These are phyloP conservation scores for Peribolospora baueri DNA, from an alignment of 768 basidiomycete species.

Conservation along the genomic window DNA sequence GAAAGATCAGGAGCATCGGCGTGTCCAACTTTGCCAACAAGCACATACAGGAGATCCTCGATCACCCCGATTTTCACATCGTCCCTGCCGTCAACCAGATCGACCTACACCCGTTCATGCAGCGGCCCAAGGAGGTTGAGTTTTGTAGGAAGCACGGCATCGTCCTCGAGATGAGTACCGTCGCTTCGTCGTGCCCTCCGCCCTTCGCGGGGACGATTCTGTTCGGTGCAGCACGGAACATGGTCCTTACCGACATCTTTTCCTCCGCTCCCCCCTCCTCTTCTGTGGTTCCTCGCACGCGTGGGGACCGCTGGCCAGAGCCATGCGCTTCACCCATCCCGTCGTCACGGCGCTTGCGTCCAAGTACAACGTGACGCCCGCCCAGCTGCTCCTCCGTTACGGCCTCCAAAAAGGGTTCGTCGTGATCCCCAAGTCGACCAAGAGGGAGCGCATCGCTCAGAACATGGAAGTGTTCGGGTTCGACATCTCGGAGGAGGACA, in stretches of 20 bases:
- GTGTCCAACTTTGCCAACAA: conserved; percentile 59
- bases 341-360: conserved; percentile 26
- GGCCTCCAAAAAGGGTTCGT: conserved; percentile 40
- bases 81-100: conserved; percentile 34
- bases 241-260: conserved; percentile 1
- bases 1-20: conserved; percentile 55
- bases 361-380: conserved; percentile 28
- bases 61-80: conserved; percentile 36
- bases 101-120: conserved; percentile 45
- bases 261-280: background rate
- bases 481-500: conserved; percentile 22
- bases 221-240: conserved; percentile 1
- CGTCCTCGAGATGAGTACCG: conserved; percentile 31
- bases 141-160: conserved; percentile 36
- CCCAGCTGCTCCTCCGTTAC: conserved; percentile 64
- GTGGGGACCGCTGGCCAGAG: conserved; percentile 48
- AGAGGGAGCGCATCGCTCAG: conserved; percentile 21
- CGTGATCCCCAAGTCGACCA: conserved; percentile 27
- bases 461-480: conserved; percentile 28
- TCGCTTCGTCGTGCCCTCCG: background rate
- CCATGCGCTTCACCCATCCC: conserved; percentile 38
- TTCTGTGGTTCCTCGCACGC: conserved; percentile 25
- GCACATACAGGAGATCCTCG: conserved; percentile 36
- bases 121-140: conserved; percentile 34
- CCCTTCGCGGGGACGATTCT: background rate